phyloP scores from a whole-genome alignment of 2,329 filamentous ascomycete species.

The Sporothrix sp. region DNA sequence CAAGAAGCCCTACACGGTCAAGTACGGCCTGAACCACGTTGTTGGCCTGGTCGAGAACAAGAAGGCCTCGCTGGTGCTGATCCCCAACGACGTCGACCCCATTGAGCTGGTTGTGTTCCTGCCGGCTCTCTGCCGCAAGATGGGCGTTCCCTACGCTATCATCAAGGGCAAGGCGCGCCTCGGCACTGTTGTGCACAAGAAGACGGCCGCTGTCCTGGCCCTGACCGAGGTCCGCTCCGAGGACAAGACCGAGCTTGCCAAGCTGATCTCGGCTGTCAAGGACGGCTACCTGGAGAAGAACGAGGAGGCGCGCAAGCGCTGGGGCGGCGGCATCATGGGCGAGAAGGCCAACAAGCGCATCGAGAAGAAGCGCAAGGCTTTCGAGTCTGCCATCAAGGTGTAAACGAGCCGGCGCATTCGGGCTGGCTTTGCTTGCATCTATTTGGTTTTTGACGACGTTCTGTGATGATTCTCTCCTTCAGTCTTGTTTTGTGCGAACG shows the following conservation, averaged over 20 bases:
- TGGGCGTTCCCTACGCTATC: conserved; percentile 98
- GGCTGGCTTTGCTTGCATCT: not conserved
- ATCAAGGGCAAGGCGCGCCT: conserved; percentile 99
- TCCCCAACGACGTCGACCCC: conserved; percentile 98
- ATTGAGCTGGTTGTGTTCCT: conserved; percentile 99
- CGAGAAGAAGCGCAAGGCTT: conserved; percentile 85
- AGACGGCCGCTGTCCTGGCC: conserved; percentile 95
- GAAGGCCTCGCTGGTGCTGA: conserved; percentile 96
- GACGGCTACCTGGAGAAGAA: conserved; percentile 95
- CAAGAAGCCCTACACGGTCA: conserved; percentile 99
- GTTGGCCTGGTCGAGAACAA: conserved; percentile 97
- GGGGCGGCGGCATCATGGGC: conserved; percentile 99
- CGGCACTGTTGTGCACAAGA: conserved; percentile 99
- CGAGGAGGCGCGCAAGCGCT: conserved; percentile 83
- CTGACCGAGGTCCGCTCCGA: conserved; percentile 94
- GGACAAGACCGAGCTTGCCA: conserved; percentile 97
- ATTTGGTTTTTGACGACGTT: not conserved
- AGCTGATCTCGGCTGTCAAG: conserved; percentile 94
- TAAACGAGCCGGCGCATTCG: conserved; percentile 41
- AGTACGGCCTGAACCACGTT: conserved; percentile 99
- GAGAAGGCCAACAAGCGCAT: conserved; percentile 75
- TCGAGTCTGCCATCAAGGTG: conserved; percentile 96
- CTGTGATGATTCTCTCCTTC: conserved; percentile 7
- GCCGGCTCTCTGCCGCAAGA: conserved; percentile 98
- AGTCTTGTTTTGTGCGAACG: not conserved